A percentile compares a stretch with the other conserved stretches of the same genome.
Evolutionary conservation across 2,329 filamentous ascomycete genomes (phyloP).

Genomic region (Pseudogymnoascus sp.): DNA sequence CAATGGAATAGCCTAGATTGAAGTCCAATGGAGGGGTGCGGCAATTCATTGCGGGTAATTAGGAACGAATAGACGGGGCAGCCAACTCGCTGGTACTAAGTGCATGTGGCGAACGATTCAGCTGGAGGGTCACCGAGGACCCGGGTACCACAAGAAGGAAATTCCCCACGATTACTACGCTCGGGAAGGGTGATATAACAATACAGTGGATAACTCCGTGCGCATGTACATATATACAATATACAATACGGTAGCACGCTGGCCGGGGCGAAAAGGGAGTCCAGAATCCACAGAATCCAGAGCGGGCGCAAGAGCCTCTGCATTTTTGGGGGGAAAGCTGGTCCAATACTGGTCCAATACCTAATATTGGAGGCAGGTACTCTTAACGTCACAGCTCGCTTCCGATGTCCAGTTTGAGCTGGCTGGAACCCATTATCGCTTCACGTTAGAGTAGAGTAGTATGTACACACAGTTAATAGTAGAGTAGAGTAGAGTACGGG

Average conservation of each 20-base stretch:
- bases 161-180: not conserved
- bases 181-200: not conserved
- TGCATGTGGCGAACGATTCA: not conserved
- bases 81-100: not conserved
- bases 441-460: not conserved
- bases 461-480: not conserved
- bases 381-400: not conserved
- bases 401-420: constrained; percentile 8
- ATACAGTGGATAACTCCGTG: not conserved
- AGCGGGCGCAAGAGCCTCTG: not conserved
- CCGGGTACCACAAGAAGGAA: constrained; percentile 1
- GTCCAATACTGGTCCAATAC: not conserved
- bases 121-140: not conserved
- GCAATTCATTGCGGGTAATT: not conserved
- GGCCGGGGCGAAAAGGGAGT: not conserved
- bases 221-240: not conserved
- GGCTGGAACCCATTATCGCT: not conserved
- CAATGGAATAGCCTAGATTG: not conserved
- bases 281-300: not conserved
- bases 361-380: not conserved
- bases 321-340: not conserved
- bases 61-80: not conserved
- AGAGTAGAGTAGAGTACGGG: not conserved
- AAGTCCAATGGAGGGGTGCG: not conserved
- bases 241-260: not conserved